Evolutionary conservation across 192 early-diverging fungal species (phyloP).

Genomic region (Chytriomyces sp.): DNA sequence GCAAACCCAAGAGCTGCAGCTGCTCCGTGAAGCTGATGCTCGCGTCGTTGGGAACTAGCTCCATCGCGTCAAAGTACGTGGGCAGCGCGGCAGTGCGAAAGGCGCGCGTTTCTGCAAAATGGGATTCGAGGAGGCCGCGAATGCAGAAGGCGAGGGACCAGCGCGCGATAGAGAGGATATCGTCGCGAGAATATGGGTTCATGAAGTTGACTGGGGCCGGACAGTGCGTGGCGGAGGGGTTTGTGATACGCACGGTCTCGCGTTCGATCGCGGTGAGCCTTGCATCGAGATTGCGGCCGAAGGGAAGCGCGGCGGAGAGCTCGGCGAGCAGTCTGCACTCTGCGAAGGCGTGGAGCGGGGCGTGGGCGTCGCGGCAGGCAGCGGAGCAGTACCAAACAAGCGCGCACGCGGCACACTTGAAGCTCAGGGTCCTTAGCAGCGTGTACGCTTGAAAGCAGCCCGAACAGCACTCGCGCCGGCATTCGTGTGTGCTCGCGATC

Average conservation of each 20-base stretch:
- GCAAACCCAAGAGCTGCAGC: neutral
- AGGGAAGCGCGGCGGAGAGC: too few species aligned
- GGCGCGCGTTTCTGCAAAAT: neutral
- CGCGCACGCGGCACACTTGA: neutral
- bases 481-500: neutral
- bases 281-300: too few species aligned
- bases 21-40: neutral
- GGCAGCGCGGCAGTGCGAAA: neutral
- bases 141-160: slow-evolving; percentile 17
- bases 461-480: neutral
- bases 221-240: too few species aligned
- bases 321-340: too few species aligned
- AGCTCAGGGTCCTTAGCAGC: neutral
- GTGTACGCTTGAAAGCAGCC: neutral
- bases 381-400: neutral
- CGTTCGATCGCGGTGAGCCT: too few species aligned
- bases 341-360: neutral
- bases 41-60: slow-evolving; percentile 18
- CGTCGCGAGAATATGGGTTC: neutral
- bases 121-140: neutral
- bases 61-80: neutral
- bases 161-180: neutral
- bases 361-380: neutral
- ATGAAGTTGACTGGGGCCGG: too few species aligned
- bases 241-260: too few species aligned